These are phyloP conservation scores for Papiliotrema nemorosa DNA, from an alignment of 1,284 basidiomycete genomes.

Conservation along the genomic window DNA sequence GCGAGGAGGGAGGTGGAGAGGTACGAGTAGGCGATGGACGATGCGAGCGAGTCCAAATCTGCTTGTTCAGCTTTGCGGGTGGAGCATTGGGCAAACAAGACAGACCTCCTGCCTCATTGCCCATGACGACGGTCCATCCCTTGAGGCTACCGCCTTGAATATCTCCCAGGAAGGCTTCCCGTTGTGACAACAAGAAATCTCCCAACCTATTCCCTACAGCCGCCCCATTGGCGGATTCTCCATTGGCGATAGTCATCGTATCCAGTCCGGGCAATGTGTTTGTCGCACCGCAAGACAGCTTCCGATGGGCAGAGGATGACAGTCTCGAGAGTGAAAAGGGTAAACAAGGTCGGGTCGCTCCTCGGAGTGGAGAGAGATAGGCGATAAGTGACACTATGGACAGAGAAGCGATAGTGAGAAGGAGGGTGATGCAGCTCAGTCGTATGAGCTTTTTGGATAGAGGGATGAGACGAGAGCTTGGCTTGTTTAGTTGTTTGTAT, in stretches of 20 bases:
- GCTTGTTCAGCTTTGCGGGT: slow-evolving; percentile 1
- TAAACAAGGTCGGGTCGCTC: slow-evolving; percentile 24
- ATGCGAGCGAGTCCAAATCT: slow-evolving; percentile 87
- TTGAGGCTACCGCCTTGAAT: slow-evolving; percentile 50
- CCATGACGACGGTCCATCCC: slow-evolving; percentile 79
- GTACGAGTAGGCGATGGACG: slow-evolving; percentile 76
- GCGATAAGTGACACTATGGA: slow-evolving; percentile 1
- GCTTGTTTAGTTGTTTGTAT: neutral
- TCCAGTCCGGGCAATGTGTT: neutral
- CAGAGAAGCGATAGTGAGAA: neutral
- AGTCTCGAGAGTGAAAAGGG: slow-evolving; percentile 32
- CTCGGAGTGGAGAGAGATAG: slow-evolving; percentile 4
- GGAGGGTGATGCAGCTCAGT: neutral
- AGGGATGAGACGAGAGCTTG: neutral
- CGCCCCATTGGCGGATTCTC: neutral
- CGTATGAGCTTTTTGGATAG: neutral
- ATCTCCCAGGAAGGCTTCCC: slow-evolving; percentile 54
- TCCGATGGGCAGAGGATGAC: slow-evolving; percentile 23
- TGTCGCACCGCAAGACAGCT: slow-evolving; percentile 19
- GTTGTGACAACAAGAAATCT: slow-evolving; percentile 50
- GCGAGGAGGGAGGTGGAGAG: slow-evolving; percentile 57
- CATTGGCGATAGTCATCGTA: slow-evolving; percentile 3
- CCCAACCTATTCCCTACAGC: slow-evolving; percentile 26
- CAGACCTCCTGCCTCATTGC: slow-evolving; percentile 87
- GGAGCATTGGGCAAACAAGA: neutral